Evolutionary conservation across 768 basidiomycete species (phyloP).

Genomic region (Steccherinum ochraceum): DNA sequence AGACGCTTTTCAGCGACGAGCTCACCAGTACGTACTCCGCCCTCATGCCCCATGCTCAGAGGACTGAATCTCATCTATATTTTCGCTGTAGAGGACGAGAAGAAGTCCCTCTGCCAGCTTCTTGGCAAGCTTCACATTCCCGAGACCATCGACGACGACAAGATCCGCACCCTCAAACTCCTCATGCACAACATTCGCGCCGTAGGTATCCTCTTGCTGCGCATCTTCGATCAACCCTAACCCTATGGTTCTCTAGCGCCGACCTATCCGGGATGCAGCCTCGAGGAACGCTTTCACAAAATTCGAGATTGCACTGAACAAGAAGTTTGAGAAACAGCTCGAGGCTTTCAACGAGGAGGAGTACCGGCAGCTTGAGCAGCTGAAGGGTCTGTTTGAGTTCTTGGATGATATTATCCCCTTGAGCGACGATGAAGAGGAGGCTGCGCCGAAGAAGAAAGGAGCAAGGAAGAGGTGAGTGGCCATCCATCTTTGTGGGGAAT

Average conservation of each 20-base stretch:
- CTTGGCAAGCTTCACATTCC: conserved; percentile 58
- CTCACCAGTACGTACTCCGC: conserved; percentile 54
- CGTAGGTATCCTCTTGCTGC: conserved; percentile 38
- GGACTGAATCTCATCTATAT: not conserved
- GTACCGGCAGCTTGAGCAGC: conserved; percentile 54
- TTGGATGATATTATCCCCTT: conserved; percentile 66
- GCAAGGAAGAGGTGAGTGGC: conserved; percentile 44
- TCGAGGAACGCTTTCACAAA: conserved; percentile 65
- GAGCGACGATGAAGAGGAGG: conserved; percentile 49
- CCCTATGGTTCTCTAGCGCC: conserved; percentile 42
- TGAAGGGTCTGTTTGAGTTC: conserved; percentile 62
- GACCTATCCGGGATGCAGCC: conserved; percentile 50
- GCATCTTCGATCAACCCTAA: not conserved
- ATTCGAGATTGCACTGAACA: conserved; percentile 60
- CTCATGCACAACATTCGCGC: conserved; percentile 52
- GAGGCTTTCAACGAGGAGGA: conserved; percentile 70
- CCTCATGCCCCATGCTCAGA: conserved; percentile 8
- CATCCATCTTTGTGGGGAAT: not conserved
- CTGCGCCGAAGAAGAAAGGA: conserved; percentile 33
- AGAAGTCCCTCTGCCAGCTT: conserved; percentile 42
- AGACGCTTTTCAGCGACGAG: conserved; percentile 39
- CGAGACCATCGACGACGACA: conserved; percentile 61
- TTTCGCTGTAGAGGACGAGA: conserved; percentile 32
- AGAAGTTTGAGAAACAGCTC: conserved; percentile 67
- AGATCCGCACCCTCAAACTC: conserved; percentile 55